phyloP scores from a whole-genome alignment of 352 stramenopile species.

The Phytophthora europaea region DNA sequence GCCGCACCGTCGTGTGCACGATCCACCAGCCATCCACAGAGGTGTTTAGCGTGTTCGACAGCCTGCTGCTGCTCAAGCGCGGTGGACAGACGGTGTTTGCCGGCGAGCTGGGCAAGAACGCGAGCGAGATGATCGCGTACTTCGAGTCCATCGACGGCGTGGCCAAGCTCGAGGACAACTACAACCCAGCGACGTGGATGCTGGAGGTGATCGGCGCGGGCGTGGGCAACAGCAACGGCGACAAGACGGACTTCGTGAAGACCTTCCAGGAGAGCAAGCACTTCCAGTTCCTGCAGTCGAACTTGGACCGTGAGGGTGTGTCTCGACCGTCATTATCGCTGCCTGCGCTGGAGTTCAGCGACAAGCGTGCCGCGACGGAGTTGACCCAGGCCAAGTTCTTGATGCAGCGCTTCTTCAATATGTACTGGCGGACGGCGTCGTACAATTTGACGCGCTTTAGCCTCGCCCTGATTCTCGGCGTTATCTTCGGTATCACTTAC shows the following conservation, averaged over 20 bases:
- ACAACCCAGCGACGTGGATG: slow-evolving; percentile 77
- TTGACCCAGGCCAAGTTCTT: slow-evolving; percentile 46
- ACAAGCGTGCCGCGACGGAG: slow-evolving; percentile 42
- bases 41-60: slow-evolving; percentile 8
- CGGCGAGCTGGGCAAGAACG: slow-evolving; percentile 50
- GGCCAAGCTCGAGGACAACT: slow-evolving; percentile 58
- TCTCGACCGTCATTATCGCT: slow-evolving; percentile 32
- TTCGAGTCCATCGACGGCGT: slow-evolving; percentile 35
- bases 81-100: slow-evolving; percentile 26
- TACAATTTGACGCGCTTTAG: slow-evolving; percentile 55
- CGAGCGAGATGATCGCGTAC: slow-evolving; percentile 30
- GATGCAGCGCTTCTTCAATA: slow-evolving; percentile 58
- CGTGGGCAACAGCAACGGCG: slow-evolving; percentile 37
- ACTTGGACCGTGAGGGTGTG: slow-evolving; percentile 44
- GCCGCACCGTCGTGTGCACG: slow-evolving; percentile 85
- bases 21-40: slow-evolving; percentile 91
- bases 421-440: slow-evolving; percentile 79
- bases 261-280: slow-evolving; percentile 44
- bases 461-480: slow-evolving; percentile 66
- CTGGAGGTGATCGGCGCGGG: slow-evolving; percentile 57
- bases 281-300: slow-evolving; percentile 34
- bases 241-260: slow-evolving; percentile 46
- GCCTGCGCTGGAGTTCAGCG: slow-evolving; percentile 42
- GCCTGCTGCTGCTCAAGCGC: slow-evolving; percentile 6
- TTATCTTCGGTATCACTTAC: slow-evolving; percentile 83